Evolutionary conservation across 371 early-diverging fungal species (phyloP), one percentile per base, ranked within the genome.

Genomic region (Fennellomyces sp.): DNA sequence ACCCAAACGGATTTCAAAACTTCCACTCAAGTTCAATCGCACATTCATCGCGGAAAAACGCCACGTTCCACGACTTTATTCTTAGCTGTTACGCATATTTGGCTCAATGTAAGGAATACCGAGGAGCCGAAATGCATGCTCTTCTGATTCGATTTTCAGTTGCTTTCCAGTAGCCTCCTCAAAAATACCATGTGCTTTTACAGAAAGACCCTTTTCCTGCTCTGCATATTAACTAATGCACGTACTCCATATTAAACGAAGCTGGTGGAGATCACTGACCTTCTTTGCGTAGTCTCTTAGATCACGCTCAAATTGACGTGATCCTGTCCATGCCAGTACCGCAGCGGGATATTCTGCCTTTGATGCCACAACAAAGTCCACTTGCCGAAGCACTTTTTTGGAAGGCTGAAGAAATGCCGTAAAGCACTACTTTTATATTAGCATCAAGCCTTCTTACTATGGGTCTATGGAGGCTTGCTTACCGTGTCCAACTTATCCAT

Each of bases 281-380:
- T 69, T 74, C 52, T 64, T 70, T 0, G 80, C 76, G 53, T 65
- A 76, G 31, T 70, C 65, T 38, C 71, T 56, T 23, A 76, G n/a
- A 0, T 73, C 47, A 26, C 76, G 62, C 59, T 76, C 76, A 64
- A 69, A 80, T 17, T 76, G 76, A 6, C 72, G 66, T 11, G 76
- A 76, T 8, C 82, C 84, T 27, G 77, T 73, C 82, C 84, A 84
- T 7, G 82, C 84, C 8, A 82, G 59, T 5, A 84, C 61, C 10
- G 82, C 78, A 26, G 70, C 68, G 2, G 65, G 47, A 23, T 67
- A 65, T 26, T 77, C 65, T 10, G 56, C 58, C n/a, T 38, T 58
- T 0, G 76, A 64, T 3, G 74, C 72, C 35, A 80, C 58, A 52
- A 84, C 80, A 4, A 84, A 26, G 33, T 84, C 84, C 3, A 84